Percentiles rank a stretch among this genome's conserved stretches.
Conservation (phyloP, 441 rosid genomes). For the Populus hybrid region DNA sequence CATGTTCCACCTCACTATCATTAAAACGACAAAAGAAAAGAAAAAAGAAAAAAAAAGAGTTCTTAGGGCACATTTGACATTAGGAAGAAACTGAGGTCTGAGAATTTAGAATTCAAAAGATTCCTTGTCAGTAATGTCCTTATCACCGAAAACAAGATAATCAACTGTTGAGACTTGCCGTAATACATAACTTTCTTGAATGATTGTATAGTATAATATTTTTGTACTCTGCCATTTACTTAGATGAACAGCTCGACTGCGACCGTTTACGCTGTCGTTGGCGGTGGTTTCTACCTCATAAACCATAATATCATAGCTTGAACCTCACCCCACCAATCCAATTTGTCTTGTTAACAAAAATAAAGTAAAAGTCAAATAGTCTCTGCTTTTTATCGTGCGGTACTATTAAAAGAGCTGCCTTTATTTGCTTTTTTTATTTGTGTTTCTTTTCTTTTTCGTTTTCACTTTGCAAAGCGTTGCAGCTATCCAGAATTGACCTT, state of each 20-base stretch:
- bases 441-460: no score
- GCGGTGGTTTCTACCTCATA: neutral
- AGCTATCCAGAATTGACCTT: neutral
- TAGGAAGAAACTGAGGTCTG: no score
- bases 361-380: neutral
- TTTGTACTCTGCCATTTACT: neutral
- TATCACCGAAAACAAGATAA: no score
- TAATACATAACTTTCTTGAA: neutral
- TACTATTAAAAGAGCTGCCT: constrained; percentile 19
- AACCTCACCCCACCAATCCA: neutral
- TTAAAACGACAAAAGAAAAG: no score
- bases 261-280: neutral
- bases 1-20: no score
- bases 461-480: neutral
- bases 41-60: no score
- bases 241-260: neutral
- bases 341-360: neutral
- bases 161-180: neutral
- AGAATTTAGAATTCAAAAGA: no score
- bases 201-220: neutral
- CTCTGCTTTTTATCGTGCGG: neutral
- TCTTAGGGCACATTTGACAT: no score
- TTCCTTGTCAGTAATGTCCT: no score
- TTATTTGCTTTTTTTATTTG: neutral
- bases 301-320: neutral